These are phyloP conservation scores for Coemansia umbellata DNA, from an alignment of 192 early-diverging fungal species.

Conservation along the genomic window DNA sequence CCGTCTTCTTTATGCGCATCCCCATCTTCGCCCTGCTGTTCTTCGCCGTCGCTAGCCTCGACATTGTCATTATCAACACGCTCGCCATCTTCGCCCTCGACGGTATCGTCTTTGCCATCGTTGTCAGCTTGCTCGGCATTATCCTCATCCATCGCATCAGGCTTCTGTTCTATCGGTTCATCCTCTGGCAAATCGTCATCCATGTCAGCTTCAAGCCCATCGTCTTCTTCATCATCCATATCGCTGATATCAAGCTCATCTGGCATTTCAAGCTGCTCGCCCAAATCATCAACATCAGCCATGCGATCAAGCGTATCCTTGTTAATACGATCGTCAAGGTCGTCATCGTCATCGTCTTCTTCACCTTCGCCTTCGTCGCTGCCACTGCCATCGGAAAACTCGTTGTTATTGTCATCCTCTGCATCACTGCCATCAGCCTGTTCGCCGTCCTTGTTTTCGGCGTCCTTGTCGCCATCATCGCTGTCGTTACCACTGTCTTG, in stretches of 20 bases:
- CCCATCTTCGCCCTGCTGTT: slow-evolving; percentile 30
- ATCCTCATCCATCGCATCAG: slow-evolving; percentile 44
- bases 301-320: slow-evolving; percentile 46
- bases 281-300: slow-evolving; percentile 52
- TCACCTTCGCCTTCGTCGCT: slow-evolving; percentile 54
- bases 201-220: slow-evolving; percentile 52
- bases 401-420: slow-evolving; percentile 36
- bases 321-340: slow-evolving; percentile 52
- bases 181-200: slow-evolving; percentile 49
- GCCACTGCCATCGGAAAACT: slow-evolving; percentile 46
- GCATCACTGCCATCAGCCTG: slow-evolving; percentile 25
- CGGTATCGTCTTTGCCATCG: slow-evolving; percentile 17
- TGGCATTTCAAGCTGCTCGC: slow-evolving; percentile 55
- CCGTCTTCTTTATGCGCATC: slow-evolving; percentile 21
- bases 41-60: slow-evolving; percentile 12
- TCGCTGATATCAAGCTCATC: slow-evolving; percentile 59
- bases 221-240: slow-evolving; percentile 47
- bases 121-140: slow-evolving; percentile 21
- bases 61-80: slow-evolving; percentile 21
- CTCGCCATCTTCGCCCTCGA: slow-evolving; percentile 23
- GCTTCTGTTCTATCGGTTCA: slow-evolving; percentile 45
- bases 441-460: slow-evolving; percentile 5
- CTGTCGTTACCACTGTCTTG: slow-evolving; percentile 43
- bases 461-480: slow-evolving; percentile 26
- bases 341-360: slow-evolving; percentile 47